Evolutionary conservation across 768 basidiomycete genomes (phyloP).

Genomic region (Lactifluus pinguis): DNA sequence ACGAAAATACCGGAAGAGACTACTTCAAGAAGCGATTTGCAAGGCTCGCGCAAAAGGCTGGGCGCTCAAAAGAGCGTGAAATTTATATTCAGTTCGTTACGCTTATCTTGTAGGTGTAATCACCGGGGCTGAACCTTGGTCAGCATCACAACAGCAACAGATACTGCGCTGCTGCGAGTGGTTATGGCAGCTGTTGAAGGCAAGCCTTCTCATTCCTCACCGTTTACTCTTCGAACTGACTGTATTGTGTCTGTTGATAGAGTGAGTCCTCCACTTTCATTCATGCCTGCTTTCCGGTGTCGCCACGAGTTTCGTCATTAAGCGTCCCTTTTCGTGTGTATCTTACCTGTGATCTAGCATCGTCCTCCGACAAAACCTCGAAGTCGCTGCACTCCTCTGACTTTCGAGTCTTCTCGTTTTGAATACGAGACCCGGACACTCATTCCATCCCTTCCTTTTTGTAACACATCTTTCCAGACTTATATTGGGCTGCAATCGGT

Average conservation of each 20-base stretch:
- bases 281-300: conserved; percentile 23
- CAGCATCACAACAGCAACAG: conserved; percentile 85
- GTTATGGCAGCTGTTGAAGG: conserved; percentile 97
- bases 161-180: conserved; percentile 78
- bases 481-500: conserved; percentile 5
- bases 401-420: conserved; percentile 10
- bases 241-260: conserved; percentile 29
- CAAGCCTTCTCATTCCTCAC: conserved; percentile 29
- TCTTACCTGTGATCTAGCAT: conserved; percentile 41
- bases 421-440: background rate
- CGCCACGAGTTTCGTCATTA: conserved; percentile 22
- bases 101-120: conserved; percentile 6
- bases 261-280: conserved; percentile 48
- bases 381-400: conserved; percentile 58
- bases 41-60: conserved; percentile 75
- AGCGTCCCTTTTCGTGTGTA: conserved; percentile 26
- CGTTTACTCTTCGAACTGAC: conserved; percentile 5
- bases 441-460: conserved; percentile 6
- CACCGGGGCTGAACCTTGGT: conserved; percentile 14
- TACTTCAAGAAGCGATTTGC: conserved; percentile 88
- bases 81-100: conserved; percentile 84
- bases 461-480: conserved; percentile 9
- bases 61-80: conserved; percentile 76
- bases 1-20: conserved; percentile 68
- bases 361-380: conserved; percentile 56